Conservation (phyloP, 352 stramenopile species). For the Phytophthora tubulina region DNA sequence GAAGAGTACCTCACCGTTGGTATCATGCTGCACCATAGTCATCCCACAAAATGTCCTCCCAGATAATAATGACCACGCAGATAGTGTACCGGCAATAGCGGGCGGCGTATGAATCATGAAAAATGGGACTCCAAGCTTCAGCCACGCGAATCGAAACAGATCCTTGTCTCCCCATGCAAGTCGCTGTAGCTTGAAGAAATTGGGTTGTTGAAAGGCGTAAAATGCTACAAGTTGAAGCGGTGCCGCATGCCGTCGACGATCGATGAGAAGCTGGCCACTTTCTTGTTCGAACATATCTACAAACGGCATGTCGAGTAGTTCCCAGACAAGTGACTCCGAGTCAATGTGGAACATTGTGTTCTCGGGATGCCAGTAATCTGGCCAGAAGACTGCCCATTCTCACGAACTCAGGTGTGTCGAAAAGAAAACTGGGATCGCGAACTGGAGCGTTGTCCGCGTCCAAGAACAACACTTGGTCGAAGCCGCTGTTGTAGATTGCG, state of each 20-base stretch:
- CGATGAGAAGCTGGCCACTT: slow-evolving; percentile 70
- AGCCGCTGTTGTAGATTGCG: slow-evolving; percentile 62
- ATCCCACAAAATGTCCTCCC: slow-evolving; percentile 59
- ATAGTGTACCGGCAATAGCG: slow-evolving; percentile 35
- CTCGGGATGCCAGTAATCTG: slow-evolving; percentile 70
- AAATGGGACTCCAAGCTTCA: slow-evolving; percentile 66
- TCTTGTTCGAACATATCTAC: slow-evolving; percentile 83
- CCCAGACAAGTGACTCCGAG: slow-evolving; percentile 59
- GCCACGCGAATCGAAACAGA: slow-evolving; percentile 75
- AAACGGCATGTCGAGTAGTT: slow-evolving; percentile 60
- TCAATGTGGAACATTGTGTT: slow-evolving; percentile 75
- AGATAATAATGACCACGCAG: slow-evolving; percentile 7
- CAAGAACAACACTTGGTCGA: slow-evolving; percentile 71
- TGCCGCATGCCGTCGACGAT: slow-evolving; percentile 39
- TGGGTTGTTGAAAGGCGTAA: slow-evolving; percentile 60
- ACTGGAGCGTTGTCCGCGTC: slow-evolving; percentile 72
- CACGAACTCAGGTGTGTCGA: slow-evolving; percentile 51
- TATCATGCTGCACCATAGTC: slow-evolving; percentile 75
- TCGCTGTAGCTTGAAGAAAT: slow-evolving; percentile 58
- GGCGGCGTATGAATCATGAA: slow-evolving; percentile 60
- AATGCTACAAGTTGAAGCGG: slow-evolving; percentile 61
- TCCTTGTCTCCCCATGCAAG: slow-evolving; percentile 78
- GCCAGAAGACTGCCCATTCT: slow-evolving; percentile 69
- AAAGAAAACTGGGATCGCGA: slow-evolving; percentile 67
- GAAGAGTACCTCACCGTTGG: slow-evolving; percentile 55